A percentile compares a stretch with the other conserved stretches of the same genome.
Evolutionary conservation across 2,329 filamentous ascomycete species (phyloP).

Genomic region (Raffaelea deltoideospora): DNA sequence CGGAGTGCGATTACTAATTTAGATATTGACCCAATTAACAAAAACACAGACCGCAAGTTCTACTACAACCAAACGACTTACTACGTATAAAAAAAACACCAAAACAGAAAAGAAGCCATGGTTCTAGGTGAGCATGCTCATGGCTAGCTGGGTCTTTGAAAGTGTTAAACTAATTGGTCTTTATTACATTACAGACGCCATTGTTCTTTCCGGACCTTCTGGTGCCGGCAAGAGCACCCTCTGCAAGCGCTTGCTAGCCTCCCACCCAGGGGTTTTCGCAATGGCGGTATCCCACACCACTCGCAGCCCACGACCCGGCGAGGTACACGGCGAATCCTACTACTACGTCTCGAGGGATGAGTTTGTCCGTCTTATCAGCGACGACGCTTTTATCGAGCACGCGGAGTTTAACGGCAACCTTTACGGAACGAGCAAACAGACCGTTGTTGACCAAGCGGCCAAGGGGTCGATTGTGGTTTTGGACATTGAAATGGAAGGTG

Average conservation of each 20-base stretch:
- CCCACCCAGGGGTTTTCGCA: conserved; percentile 35
- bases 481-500: conserved; percentile 91
- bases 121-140: no score
- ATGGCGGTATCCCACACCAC: conserved; percentile 63
- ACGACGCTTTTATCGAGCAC: conserved; percentile 65
- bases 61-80: no score
- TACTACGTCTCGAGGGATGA: conserved; percentile 52
- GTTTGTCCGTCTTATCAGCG: conserved; percentile 50
- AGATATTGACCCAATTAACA: no score
- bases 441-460: conserved; percentile 40
- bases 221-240: conserved; percentile 72
- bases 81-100: no score
- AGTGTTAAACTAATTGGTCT: no score
- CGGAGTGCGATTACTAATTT: no score
- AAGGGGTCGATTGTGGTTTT: conserved; percentile 63
- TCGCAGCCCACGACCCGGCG: conserved; percentile 56
- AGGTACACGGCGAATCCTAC: conserved; percentile 66
- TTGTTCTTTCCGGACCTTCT: conserved; percentile 65
- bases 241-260: conserved; percentile 50
- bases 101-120: no score
- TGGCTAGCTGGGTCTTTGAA: no score
- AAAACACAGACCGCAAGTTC: no score
- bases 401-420: conserved; percentile 72
- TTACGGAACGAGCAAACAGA: conserved; percentile 65
- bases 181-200: no score